phyloP scores from a whole-genome alignment of 345 rosid genomes.

The Hevea brasiliensis region DNA sequence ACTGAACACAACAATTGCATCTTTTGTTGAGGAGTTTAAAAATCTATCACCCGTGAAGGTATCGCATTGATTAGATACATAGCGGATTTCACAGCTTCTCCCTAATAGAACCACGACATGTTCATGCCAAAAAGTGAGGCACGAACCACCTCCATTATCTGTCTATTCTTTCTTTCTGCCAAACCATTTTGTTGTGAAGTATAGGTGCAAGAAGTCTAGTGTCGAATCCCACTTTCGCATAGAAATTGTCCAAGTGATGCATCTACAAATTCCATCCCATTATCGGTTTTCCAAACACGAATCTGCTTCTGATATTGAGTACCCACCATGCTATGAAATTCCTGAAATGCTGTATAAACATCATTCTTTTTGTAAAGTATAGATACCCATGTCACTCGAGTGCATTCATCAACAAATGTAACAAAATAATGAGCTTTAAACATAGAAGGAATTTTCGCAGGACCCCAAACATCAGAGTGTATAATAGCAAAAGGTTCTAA shows the following conservation, averaged over 20 bases:
- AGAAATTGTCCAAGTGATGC: not conserved
- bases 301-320: not conserved
- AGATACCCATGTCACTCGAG: not conserved
- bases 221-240: not conserved
- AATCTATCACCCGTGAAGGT: not conserved
- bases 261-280: not conserved
- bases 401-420: not conserved
- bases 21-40: not conserved
- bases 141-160: too few species aligned
- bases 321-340: too few species aligned
- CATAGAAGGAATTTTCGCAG: not conserved
- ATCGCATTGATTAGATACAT: not conserved
- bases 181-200: not conserved
- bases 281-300: not conserved
- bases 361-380: not conserved
- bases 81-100: not conserved
- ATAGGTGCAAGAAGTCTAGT: not conserved
- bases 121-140: constrained; percentile 7
- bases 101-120: not conserved
- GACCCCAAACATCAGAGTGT: not conserved
- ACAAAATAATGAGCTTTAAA: not conserved
- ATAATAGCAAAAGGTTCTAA: not conserved
- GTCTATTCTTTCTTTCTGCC: too few species aligned
- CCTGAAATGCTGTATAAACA: not conserved
- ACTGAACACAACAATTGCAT: not conserved